Evolutionary conservation across 306 rosid species (phyloP).

Genomic region (Medicago arabica): DNA sequence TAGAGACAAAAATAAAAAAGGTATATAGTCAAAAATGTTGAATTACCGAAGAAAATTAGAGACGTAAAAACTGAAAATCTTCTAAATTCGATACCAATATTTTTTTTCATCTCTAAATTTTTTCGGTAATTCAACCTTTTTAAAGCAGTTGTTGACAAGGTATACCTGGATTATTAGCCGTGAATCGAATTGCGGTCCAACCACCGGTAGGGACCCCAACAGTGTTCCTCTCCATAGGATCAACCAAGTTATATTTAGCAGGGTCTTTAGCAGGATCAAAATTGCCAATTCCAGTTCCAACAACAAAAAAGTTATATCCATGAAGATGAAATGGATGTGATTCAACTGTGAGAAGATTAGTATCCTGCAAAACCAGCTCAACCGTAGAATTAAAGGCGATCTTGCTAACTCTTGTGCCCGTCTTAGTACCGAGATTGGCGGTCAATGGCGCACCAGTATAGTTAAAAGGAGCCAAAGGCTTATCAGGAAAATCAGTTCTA

Average conservation of each 20-base stretch:
- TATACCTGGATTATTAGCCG: constrained; percentile 89
- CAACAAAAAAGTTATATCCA: constrained; percentile 61
- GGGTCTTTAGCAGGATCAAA: constrained; percentile 79
- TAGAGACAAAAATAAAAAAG: neutral
- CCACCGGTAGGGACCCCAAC: constrained; percentile 93
- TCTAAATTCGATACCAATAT: neutral
- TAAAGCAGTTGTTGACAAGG: neutral
- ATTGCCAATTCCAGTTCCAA: constrained; percentile 84
- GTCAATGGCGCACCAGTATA: constrained; percentile 74
- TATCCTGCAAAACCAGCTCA: constrained; percentile 80
- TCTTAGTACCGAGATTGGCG: constrained; percentile 61
- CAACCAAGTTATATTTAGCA: constrained; percentile 69
- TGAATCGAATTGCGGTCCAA: constrained; percentile 84
- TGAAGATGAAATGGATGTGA: constrained; percentile 88
- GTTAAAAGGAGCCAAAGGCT: constrained; percentile 66
- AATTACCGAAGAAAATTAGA: neutral
- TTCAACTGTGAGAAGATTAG: constrained; percentile 83
- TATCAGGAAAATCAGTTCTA: constrained; percentile 76
- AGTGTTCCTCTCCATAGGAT: constrained; percentile 89
- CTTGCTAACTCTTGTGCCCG: constrained; percentile 74
- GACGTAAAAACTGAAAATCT: neutral
- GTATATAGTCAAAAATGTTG: neutral
- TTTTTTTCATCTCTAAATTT: neutral
- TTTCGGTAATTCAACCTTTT: neutral
- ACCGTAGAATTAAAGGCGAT: constrained; percentile 75